Percentiles rank a stretch among this genome's conserved stretches.
These are phyloP conservation scores for Starmerella sirachaensis DNA, from an alignment of 805 yeast species.

Conservation along the genomic window DNA sequence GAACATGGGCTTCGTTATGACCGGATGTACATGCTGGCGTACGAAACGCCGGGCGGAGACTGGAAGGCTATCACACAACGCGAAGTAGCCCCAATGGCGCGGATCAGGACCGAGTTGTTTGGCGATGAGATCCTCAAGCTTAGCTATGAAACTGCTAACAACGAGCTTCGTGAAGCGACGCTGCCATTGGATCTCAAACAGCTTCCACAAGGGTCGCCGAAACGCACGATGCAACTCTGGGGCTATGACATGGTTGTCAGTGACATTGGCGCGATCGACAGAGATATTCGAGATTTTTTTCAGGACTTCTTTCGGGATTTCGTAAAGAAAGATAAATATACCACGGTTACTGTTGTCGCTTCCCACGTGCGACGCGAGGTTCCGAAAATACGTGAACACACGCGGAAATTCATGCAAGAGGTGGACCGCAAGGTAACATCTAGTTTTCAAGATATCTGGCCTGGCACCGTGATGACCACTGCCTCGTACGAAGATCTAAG, in stretches of 20 bases:
- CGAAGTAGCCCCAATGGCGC: conserved; percentile 22
- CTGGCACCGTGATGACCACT: conserved; percentile 25
- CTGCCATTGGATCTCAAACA: conserved; percentile 16
- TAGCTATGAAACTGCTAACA: conserved; percentile 14
- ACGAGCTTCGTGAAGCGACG: conserved; percentile 7
- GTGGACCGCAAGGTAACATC: conserved; percentile 14
- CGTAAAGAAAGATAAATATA: conserved; percentile 12
- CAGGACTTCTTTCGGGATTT: conserved; percentile 8
- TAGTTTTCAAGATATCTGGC: conserved; percentile 27
- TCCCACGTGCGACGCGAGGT: conserved; percentile 22
- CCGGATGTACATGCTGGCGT: conserved; percentile 26
- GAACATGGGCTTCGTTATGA: conserved; percentile 27
- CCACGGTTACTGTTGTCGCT: conserved; percentile 19
- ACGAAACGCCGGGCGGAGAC: conserved; percentile 12
- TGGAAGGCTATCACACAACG: conserved; percentile 25
- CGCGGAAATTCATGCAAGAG: conserved; percentile 8
- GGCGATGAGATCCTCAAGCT: conserved; percentile 16
- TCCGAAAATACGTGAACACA: conserved; percentile 4
- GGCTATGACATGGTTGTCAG: conserved; percentile 20
- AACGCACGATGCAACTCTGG: conserved; percentile 23
- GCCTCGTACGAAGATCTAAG: conserved; percentile 23
- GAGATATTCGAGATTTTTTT: conserved; percentile 16
- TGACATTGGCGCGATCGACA: conserved; percentile 20
- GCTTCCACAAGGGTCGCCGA: conserved; percentile 10
- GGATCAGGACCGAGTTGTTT: conserved; percentile 18